phyloP scores from a whole-genome alignment of 139 green algal genomes.

The Pseudopediastrum boryanum region DNA sequence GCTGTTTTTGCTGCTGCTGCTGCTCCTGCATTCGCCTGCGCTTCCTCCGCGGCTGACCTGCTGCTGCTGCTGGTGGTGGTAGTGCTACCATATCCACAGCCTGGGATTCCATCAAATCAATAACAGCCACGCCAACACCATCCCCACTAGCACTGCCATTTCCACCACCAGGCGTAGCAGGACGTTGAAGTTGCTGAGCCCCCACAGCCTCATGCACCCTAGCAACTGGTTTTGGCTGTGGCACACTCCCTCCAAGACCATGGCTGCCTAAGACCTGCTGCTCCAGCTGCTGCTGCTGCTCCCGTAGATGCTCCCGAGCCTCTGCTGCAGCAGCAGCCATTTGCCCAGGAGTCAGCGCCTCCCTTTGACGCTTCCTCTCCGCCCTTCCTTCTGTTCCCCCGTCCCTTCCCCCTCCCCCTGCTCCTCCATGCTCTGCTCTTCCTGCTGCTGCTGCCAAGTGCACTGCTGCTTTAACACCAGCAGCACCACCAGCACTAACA shows the following conservation, averaged over 20 bases:
- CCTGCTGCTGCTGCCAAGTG: background rate
- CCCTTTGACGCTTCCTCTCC: too few species aligned
- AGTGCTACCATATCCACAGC: too few species aligned
- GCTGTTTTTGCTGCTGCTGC: background rate
- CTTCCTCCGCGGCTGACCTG: too few species aligned
- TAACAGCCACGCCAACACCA: too few species aligned
- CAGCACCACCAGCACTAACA: too few species aligned
- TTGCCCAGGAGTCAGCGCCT: too few species aligned
- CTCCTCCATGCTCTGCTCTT: background rate
- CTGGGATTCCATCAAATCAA: too few species aligned
- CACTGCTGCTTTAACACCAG: conserved; percentile 6
- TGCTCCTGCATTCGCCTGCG: conserved; percentile 11
- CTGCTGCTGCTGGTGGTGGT: conserved; percentile 16
- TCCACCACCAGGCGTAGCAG: too few species aligned
- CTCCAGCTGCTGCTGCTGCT: background rate
- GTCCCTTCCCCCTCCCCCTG: background rate
- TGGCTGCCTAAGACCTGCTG: conserved; percentile 4
- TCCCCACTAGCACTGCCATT: too few species aligned
- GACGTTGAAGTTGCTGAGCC: too few species aligned
- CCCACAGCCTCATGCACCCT: background rate
- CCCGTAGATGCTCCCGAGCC: background rate
- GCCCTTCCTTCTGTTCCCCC: background rate
- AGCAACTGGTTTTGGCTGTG: background rate
- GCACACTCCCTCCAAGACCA: background rate
- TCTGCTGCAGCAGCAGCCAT: conserved; percentile 21